phyloP scores from a whole-genome alignment of 169 alveolate species.

The Sarcocystis neurona region DNA sequence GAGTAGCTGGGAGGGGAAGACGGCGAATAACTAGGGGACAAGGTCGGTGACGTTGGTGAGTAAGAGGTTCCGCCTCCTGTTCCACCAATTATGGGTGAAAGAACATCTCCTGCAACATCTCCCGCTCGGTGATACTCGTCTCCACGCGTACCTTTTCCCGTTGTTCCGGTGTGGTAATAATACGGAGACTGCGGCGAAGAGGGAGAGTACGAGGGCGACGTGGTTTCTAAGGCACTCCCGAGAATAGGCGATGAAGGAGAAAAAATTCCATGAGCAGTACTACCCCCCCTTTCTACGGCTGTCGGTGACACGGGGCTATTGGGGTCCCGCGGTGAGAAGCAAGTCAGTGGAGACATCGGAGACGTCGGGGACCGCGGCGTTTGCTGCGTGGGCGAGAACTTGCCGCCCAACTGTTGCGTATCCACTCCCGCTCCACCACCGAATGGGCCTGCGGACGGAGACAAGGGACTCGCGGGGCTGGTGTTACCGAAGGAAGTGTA shows the following conservation, averaged over 20 bases:
- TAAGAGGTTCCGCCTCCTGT: slow-evolving; percentile 42
- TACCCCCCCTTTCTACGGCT: slow-evolving; percentile 54
- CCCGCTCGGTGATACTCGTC: background rate
- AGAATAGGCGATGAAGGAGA: slow-evolving; percentile 73
- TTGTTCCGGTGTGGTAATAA: slow-evolving; percentile 18
- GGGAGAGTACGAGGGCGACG: slow-evolving; percentile 77
- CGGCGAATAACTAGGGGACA: slow-evolving; percentile 64
- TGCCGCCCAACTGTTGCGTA: slow-evolving; percentile 84
- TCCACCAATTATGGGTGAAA: background rate
- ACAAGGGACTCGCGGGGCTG: slow-evolving; percentile 60
- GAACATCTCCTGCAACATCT: slow-evolving; percentile 16
- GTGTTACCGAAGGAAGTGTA: slow-evolving; percentile 50
- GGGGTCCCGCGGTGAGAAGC: slow-evolving; percentile 63
- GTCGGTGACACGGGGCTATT: slow-evolving; percentile 69
- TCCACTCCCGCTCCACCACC: slow-evolving; percentile 67
- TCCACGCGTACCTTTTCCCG: background rate
- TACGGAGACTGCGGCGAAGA: slow-evolving; percentile 66
- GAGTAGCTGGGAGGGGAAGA: slow-evolving; percentile 85
- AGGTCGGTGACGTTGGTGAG: slow-evolving; percentile 70
- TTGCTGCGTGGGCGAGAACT: slow-evolving; percentile 85
- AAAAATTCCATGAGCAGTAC: slow-evolving; percentile 66
- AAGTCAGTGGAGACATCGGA: slow-evolving; percentile 69
- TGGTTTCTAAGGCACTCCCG: slow-evolving; percentile 59
- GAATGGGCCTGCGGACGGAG: slow-evolving; percentile 50
- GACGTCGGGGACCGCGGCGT: slow-evolving; percentile 87